Evolutionary conservation across 208 protist species (phyloP), one percentile per base, ranked within the genome.

Genomic region (Leishmania mexicana): DNA sequence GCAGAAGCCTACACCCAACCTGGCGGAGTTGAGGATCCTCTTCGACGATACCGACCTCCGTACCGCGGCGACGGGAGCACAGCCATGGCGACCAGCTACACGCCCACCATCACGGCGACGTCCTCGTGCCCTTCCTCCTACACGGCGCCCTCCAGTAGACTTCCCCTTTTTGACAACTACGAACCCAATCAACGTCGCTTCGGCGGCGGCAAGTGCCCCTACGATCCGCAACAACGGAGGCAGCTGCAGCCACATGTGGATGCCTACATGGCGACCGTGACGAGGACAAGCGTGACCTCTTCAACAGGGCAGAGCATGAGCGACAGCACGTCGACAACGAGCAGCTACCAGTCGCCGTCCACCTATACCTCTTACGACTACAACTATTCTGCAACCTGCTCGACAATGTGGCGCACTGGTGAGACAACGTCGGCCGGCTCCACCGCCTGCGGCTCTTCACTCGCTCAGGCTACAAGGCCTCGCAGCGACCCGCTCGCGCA

Each of bases 281-380:
- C 38, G 7, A 67, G 21, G 35, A 49, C 57, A 19, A 65, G 57
- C 57, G 8, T 11, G 11, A 64, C 35, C 38, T 62, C 75, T 6
- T 28, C 54, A 28, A 42, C 17, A 31, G 38, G 38, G 38, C 21
- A 62, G 53, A 78, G 31, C 19, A 40, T 31, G 21, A 68, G 38
- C 8, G 19, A 5, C 24, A 53, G n/a, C 31, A 47, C 75, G 62
- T 21, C 62, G 24, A 68, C 19, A 2, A 42, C 21, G 24, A 79
- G 58, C 49, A 72, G 64, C 64, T 54, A 80, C 62, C 45, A 51
- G 40, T 68, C 76, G 21, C 62, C 45, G 60, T 54, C 47, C 51
- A 80, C 3, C 62, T 73, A 73, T 60, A 60, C 64, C 6, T 80
- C 62, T 4, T 72, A 71, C n/a, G 64, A 19, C 76, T 80, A 49